Conservation (phyloP, 192 early-diverging fungal genomes). For the Coemansia sp. region DNA sequence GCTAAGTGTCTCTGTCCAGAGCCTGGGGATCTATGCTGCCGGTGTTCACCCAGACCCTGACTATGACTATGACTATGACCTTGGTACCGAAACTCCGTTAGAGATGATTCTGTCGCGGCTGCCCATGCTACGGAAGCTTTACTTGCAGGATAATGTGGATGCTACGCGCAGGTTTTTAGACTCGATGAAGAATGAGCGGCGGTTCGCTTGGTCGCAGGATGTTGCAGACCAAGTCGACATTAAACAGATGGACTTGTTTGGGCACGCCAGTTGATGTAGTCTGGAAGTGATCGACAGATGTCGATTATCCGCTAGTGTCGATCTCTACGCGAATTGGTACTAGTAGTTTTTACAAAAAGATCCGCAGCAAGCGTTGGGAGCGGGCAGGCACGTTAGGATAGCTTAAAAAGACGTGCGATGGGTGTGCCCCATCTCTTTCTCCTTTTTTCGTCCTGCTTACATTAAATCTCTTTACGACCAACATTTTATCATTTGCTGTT, state of each 20-base stretch:
- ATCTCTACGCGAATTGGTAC: background rate
- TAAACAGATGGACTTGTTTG: constrained; percentile 2
- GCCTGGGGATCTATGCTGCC: constrained; percentile 13
- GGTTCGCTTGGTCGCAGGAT: constrained; percentile 18
- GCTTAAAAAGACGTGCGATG: background rate
- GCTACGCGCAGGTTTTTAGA: background rate
- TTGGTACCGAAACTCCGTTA: background rate
- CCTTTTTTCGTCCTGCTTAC: background rate
- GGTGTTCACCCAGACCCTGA: background rate
- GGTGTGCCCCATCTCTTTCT: background rate
- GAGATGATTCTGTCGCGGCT: constrained; percentile 19
- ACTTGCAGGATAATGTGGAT: constrained; percentile 4
- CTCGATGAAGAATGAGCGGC: background rate
- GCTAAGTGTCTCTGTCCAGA: constrained; percentile 15
- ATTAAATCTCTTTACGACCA: background rate
- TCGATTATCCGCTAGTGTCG: background rate
- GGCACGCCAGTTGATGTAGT: background rate
- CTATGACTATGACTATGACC: background rate
- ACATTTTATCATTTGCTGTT: background rate
- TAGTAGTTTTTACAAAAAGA: background rate
- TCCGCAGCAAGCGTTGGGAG: background rate
- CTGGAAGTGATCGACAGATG: background rate
- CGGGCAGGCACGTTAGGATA: background rate
- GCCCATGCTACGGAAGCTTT: constrained; percentile 2
- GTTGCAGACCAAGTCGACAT: constrained; percentile 17